phyloP scores from a whole-genome alignment of 2,329 filamentous ascomycete genomes.

The Phaeosphaeria sp. region DNA sequence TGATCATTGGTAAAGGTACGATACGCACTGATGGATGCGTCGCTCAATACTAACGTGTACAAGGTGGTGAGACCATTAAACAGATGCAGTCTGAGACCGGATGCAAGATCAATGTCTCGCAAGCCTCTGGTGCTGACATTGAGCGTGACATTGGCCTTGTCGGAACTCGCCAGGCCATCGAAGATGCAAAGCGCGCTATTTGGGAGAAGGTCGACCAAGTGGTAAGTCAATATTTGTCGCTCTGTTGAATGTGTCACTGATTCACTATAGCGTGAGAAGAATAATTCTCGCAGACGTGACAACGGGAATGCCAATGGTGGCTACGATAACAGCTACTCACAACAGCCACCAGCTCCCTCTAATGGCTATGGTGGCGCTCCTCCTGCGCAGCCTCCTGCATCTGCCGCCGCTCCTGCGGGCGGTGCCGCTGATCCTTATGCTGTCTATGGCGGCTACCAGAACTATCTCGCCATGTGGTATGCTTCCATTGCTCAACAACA shows the following conservation, averaged over 20 bases:
- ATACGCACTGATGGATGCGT: neutral
- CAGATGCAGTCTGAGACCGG: constrained; percentile 88
- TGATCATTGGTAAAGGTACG: constrained; percentile 89
- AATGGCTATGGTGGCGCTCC: constrained; percentile 40
- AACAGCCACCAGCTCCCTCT: constrained; percentile 45
- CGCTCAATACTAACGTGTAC: constrained; percentile 20
- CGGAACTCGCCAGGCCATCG: constrained; percentile 77
- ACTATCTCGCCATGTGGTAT: constrained; percentile 82
- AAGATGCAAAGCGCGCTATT: constrained; percentile 81
- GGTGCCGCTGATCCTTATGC: constrained; percentile 65
- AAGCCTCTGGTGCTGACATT: constrained; percentile 77
- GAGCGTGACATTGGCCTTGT: constrained; percentile 88
- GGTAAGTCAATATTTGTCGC: constrained; percentile 59
- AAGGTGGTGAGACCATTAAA: constrained; percentile 86
- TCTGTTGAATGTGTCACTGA: constrained; percentile 16
- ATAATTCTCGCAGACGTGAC: constrained; percentile 51
- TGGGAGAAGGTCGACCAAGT: constrained; percentile 92
- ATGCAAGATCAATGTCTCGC: constrained; percentile 94
- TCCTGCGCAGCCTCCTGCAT: constrained; percentile 33
- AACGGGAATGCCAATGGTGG: constrained; percentile 30
- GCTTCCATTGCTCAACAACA: constrained; percentile 66
- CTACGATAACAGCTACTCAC: constrained; percentile 55
- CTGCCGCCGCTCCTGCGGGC: constrained; percentile 49
- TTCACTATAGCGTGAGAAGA: constrained; percentile 54
- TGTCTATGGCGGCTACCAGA: constrained; percentile 81